phyloP scores from a whole-genome alignment of 176 grass and related monocot genomes.

The Oryza australiensis region DNA sequence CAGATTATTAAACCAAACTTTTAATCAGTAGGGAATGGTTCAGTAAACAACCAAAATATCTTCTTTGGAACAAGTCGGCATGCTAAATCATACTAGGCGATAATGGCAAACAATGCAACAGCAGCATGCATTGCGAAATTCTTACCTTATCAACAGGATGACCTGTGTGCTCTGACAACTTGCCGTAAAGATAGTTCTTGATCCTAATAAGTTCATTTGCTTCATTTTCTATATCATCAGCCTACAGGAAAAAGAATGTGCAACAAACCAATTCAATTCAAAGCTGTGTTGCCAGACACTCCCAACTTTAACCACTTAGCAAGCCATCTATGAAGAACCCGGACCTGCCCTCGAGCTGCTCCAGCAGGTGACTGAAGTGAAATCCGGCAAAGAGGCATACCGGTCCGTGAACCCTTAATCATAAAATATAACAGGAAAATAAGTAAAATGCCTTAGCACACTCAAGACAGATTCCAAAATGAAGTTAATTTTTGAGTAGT shows the following conservation, averaged over 20 bases:
- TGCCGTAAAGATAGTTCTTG: conserved; percentile 74
- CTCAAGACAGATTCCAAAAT: not conserved
- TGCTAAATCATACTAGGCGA: not conserved
- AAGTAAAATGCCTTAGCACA: not conserved
- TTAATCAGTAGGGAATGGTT: not conserved
- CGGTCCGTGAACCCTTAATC: conserved; percentile 67
- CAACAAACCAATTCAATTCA: conserved; percentile 14
- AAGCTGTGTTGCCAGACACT: not conserved
- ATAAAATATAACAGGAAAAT: conserved; percentile 17
- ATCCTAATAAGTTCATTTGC: conserved; percentile 80
- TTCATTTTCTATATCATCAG: conserved; percentile 86
- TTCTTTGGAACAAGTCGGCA: not conserved
- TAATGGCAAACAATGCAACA: not conserved
- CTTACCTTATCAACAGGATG: conserved; percentile 76
- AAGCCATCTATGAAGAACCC: conserved; percentile 7
- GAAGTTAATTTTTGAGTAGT: not conserved
- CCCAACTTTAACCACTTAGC: not conserved
- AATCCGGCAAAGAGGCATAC: conserved; percentile 76
- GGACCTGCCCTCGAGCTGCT: conserved; percentile 88
- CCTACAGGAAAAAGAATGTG: conserved; percentile 31
- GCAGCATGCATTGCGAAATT: not conserved
- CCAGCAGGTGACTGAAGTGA: conserved; percentile 87
- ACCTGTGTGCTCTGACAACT: conserved; percentile 84
- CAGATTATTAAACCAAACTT: conserved; percentile 8
- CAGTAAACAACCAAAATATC: not conserved